Conservation (phyloP, 805 yeast genomes). For the Phaffomyces opuntiae region DNA sequence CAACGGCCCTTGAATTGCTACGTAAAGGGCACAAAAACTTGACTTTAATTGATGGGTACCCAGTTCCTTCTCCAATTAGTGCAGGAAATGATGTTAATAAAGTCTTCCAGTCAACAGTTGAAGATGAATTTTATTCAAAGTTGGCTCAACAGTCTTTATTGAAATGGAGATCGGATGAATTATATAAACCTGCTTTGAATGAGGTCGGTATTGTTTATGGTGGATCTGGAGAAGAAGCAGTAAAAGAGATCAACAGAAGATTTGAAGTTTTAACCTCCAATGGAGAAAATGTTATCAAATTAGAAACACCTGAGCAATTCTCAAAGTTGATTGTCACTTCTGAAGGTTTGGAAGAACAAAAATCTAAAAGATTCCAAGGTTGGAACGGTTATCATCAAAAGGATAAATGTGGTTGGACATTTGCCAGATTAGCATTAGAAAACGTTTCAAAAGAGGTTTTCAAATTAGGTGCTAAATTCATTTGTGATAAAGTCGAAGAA, state of each 20-base stretch:
- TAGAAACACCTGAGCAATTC: constrained; percentile 8
- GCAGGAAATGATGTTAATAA: constrained; percentile 39
- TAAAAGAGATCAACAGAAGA: constrained; percentile 3
- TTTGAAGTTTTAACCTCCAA: not conserved
- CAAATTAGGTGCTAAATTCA: constrained; percentile 27
- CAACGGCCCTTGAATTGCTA: constrained; percentile 32
- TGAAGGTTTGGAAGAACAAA: not conserved
- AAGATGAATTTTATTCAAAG: constrained; percentile 17
- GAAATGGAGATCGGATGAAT: constrained; percentile 27
- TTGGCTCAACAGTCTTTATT: constrained; percentile 29
- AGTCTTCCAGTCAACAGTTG: constrained; percentile 24
- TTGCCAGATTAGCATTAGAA: constrained; percentile 27
- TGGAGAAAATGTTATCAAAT: constrained; percentile 4
- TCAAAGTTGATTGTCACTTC: constrained; percentile 1
- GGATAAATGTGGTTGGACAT: constrained; percentile 31
- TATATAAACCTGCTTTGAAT: constrained; percentile 26
- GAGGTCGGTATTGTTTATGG: constrained; percentile 29
- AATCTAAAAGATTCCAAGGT: constrained; percentile 11
- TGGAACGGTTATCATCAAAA: constrained; percentile 30
- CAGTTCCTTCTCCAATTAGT: constrained; percentile 30
- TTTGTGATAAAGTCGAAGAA: constrained; percentile 11
- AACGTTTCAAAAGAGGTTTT: constrained; percentile 23
- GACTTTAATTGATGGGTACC: constrained; percentile 26
- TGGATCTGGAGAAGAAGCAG: constrained; percentile 7
- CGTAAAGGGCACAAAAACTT: constrained; percentile 27